Percentiles rank a stretch among this genome's conserved stretches.
phyloP scores from a whole-genome alignment of 768 basidiomycete species.

The Dacryopinax primogenitus region DNA sequence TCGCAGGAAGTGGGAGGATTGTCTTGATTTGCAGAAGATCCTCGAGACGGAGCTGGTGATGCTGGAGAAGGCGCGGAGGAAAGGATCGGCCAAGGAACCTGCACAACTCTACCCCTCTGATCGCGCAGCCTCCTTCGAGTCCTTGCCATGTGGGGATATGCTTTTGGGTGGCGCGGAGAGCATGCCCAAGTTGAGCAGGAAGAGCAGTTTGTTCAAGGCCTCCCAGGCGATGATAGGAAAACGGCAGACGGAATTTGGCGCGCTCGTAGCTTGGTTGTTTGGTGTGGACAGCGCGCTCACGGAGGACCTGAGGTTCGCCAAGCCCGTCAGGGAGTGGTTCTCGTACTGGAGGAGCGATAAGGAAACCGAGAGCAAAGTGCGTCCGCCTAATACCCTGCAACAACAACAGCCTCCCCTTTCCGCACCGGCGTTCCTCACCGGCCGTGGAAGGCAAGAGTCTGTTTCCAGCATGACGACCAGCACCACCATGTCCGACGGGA shows the following conservation, averaged over 20 bases:
- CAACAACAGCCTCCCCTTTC: not conserved
- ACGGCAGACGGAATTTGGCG: slow-evolving; percentile 46
- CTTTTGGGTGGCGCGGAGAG: slow-evolving; percentile 27
- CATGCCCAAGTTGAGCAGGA: slow-evolving; percentile 57
- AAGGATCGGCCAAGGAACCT: slow-evolving; percentile 36
- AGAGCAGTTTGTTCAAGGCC: slow-evolving; percentile 57
- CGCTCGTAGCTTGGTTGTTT: slow-evolving; percentile 48
- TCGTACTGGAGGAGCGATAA: slow-evolving; percentile 62
- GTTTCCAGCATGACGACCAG: not conserved
- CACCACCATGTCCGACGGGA: not conserved
- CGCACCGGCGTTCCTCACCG: not conserved
- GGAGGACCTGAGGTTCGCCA: slow-evolving; percentile 47
- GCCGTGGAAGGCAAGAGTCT: not conserved
- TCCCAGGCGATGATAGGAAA: slow-evolving; percentile 53
- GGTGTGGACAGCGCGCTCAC: slow-evolving; percentile 38
- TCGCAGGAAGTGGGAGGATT: slow-evolving; percentile 75
- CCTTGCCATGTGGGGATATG: slow-evolving; percentile 65
- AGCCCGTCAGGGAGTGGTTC: slow-evolving; percentile 60
- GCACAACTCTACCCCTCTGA: slow-evolving; percentile 34
- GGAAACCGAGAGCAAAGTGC: slow-evolving; percentile 41
- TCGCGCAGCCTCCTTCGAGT: slow-evolving; percentile 70
- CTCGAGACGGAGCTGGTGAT: slow-evolving; percentile 52
- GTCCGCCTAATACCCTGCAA: not conserved
- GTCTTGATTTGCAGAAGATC: slow-evolving; percentile 57
- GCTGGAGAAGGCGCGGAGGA: slow-evolving; percentile 56